phyloP scores from a whole-genome alignment of 2,329 filamentous ascomycete species.

The Clonostachys sp. region DNA sequence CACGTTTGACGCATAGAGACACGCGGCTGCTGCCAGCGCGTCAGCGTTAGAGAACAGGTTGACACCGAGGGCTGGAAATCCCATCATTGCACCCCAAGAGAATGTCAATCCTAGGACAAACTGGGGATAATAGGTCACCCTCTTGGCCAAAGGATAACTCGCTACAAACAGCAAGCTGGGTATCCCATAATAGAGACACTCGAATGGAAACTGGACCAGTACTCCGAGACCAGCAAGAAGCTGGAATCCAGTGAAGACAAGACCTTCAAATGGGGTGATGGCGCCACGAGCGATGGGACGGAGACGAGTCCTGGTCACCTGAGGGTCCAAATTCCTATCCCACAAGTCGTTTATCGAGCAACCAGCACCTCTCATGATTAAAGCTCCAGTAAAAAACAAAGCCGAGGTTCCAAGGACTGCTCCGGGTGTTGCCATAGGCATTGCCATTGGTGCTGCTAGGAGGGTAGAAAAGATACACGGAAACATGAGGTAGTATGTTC shows the following conservation, averaged over 20 bases:
- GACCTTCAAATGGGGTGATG: constrained; percentile 64
- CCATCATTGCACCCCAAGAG: constrained; percentile 85
- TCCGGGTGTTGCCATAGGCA: constrained; percentile 54
- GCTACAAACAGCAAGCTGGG: constrained; percentile 72
- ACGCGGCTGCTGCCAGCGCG: constrained; percentile 61
- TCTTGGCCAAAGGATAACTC: constrained; percentile 77
- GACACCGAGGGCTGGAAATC: constrained; percentile 77
- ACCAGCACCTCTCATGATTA: constrained; percentile 84
- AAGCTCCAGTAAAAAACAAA: constrained; percentile 70
- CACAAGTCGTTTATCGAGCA: constrained; percentile 90
- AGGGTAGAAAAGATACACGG: constrained; percentile 83
- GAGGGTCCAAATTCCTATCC: constrained; percentile 81
- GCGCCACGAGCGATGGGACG: constrained; percentile 79
- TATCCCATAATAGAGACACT: constrained; percentile 73
- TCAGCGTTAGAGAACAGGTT: constrained; percentile 62
- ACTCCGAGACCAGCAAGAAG: constrained; percentile 69
- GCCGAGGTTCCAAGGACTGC: constrained; percentile 60
- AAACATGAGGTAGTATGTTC: constrained; percentile 81
- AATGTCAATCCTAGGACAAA: constrained; percentile 79
- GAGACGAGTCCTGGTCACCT: constrained; percentile 70
- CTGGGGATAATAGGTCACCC: constrained; percentile 84
- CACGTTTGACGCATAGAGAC: constrained; percentile 73
- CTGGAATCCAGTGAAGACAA: constrained; percentile 71
- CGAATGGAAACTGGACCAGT: constrained; percentile 68
- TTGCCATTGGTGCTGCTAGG: constrained; percentile 67